A percentile compares a stretch with the other conserved stretches of the same genome.
Evolutionary conservation across 192 early-diverging fungal species (phyloP).

Genomic region (Anaeromyces robustus): DNA sequence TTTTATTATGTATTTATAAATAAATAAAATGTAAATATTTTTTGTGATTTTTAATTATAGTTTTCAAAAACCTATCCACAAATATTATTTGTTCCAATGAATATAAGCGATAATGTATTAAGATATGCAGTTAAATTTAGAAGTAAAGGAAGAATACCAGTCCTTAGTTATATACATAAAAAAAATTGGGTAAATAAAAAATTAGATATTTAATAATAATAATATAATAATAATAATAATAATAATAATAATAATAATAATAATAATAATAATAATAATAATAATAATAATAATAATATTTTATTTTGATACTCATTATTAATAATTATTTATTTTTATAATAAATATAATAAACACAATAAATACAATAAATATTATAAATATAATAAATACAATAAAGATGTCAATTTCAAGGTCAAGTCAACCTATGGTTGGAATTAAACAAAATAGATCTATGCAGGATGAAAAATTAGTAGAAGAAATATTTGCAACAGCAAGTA

Average conservation of each 20-base stretch:
- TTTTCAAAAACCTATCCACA: slow-evolving; percentile 82
- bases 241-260: neutral
- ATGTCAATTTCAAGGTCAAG: slow-evolving; percentile 82
- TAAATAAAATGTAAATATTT: too few species aligned
- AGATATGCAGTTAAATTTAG: slow-evolving; percentile 77
- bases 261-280: neutral
- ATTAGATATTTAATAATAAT: too few species aligned
- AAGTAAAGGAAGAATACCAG: slow-evolving; percentile 79
- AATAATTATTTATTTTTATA: neutral
- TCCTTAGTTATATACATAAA: slow-evolving; percentile 74
- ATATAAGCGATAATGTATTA: slow-evolving; percentile 79
- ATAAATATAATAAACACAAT: neutral
- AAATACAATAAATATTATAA: neutral
- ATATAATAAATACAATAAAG: too few species aligned
- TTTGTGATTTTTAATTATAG: slow-evolving; percentile 19
- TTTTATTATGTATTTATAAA: too few species aligned
- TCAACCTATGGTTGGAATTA: slow-evolving; percentile 93
- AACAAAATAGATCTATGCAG: slow-evolving; percentile 84
- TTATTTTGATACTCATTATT: neutral
- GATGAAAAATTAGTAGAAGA: slow-evolving; percentile 93
- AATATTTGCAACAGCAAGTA: slow-evolving; percentile 51
- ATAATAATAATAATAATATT: neutral
- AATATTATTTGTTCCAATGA: slow-evolving; percentile 60
- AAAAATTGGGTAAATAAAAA: slow-evolving; percentile 50
- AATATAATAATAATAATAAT: neutral